These are phyloP conservation scores for Barnettozyma californica DNA, from an alignment of 805 yeast species.

Conservation along the genomic window DNA sequence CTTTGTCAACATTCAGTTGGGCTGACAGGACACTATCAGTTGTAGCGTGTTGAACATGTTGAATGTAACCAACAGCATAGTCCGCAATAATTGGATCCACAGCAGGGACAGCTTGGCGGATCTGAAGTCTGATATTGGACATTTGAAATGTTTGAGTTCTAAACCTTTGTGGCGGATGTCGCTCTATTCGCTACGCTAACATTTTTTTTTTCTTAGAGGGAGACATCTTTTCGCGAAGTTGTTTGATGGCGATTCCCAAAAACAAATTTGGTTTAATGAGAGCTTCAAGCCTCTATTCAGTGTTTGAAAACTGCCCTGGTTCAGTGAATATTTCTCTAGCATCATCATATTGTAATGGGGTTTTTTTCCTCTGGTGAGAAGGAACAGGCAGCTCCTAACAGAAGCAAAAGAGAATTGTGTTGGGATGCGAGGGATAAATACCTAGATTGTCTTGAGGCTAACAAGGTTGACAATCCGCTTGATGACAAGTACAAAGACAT, in stretches of 20 bases:
- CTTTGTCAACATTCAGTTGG: slow-evolving; percentile 59
- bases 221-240: not conserved
- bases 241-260: not conserved
- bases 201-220: not conserved
- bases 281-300: not conserved
- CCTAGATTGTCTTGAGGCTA: slow-evolving; percentile 67
- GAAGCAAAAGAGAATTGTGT: slow-evolving; percentile 68
- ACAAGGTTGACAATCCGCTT: slow-evolving; percentile 64
- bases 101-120: slow-evolving; percentile 81
- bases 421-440: slow-evolving; percentile 86
- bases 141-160: slow-evolving; percentile 12
- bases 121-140: slow-evolving; percentile 45
- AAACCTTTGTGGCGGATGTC: not conserved
- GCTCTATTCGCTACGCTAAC: not conserved
- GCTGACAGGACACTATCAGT: slow-evolving; percentile 79
- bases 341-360: slow-evolving; percentile 37
- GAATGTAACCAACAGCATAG: slow-evolving; percentile 88
- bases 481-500: slow-evolving; percentile 42
- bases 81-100: slow-evolving; percentile 83
- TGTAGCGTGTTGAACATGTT: slow-evolving; percentile 71
- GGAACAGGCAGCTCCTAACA: slow-evolving; percentile 46
- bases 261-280: not conserved
- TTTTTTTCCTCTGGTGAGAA: slow-evolving; percentile 33
- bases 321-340: not conserved
- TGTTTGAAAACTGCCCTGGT: not conserved